Evolutionary conservation across 257 asterid genomes (phyloP).

Genomic region (Fraxinus cuspidata): DNA sequence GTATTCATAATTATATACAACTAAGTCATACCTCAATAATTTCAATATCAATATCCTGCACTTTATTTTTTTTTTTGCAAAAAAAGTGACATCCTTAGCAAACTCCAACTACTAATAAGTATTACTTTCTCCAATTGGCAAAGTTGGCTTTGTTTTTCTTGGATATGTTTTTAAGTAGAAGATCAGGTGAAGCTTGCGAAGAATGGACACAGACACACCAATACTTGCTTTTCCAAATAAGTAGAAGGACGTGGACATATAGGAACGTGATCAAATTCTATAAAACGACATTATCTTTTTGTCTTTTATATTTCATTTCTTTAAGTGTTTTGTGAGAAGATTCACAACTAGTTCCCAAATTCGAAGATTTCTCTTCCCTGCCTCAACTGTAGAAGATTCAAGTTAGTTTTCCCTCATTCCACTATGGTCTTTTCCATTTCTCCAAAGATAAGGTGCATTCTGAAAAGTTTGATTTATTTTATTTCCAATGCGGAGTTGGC

Average conservation of each 20-base stretch:
- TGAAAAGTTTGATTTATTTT: background rate
- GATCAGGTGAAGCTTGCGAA: background rate
- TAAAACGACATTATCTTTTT: background rate
- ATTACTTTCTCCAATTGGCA: background rate
- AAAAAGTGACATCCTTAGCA: background rate
- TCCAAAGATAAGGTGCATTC: background rate
- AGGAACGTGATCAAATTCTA: background rate
- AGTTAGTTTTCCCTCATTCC: background rate
- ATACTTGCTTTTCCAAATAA: background rate
- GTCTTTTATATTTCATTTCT: background rate
- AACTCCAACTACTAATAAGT: background rate
- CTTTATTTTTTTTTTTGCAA: background rate
- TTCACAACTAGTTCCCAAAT: background rate
- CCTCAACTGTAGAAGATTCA: background rate
- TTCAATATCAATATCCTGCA: background rate
- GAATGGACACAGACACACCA: background rate
- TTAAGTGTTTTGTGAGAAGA: background rate
- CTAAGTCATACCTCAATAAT: background rate
- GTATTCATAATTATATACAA: background rate
- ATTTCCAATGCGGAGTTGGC: background rate
- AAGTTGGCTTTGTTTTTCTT: background rate
- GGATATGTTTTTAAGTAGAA: background rate
- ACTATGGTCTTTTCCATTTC: background rate
- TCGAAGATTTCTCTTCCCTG: background rate
- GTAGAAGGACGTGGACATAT: background rate